Evolutionary conservation across 2,329 filamentous ascomycete species (phyloP).

Genomic region (Colletotrichum sidae): DNA sequence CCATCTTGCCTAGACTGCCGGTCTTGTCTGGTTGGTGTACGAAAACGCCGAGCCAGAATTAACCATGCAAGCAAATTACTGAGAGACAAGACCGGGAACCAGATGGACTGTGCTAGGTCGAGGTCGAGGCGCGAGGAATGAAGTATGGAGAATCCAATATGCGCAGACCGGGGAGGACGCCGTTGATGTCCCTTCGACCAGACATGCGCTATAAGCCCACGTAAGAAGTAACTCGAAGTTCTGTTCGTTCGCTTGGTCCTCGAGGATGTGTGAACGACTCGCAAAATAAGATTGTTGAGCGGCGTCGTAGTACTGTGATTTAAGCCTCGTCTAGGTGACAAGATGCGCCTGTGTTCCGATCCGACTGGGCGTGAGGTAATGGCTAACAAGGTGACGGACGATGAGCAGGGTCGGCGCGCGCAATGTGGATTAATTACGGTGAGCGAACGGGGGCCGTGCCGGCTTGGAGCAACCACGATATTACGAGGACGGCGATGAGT

Average conservation of each 20-base stretch:
- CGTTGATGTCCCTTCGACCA: conserved; percentile 10
- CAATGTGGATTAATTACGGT: conserved; percentile 14
- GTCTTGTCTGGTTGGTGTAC: neutral
- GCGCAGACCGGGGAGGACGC: conserved; percentile 15
- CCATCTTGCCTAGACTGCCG: conserved; percentile 26
- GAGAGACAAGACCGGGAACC: conserved; percentile 27
- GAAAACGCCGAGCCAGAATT: conserved; percentile 29
- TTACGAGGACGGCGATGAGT: neutral
- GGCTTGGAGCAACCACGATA: conserved; percentile 11
- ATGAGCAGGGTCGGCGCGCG: conserved; percentile 10
- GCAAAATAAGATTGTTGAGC: neutral
- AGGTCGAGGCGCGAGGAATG: conserved; percentile 23
- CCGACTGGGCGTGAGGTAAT: conserved; percentile 13
- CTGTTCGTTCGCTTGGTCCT: neutral
- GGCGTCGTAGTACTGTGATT: neutral
- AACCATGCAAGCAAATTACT: conserved; percentile 37
- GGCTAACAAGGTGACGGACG: neutral
- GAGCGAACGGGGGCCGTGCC: conserved; percentile 16
- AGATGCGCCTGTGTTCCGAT: conserved; percentile 10
- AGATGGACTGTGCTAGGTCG: neutral
- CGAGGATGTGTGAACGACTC: neutral
- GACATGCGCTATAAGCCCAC: too few species aligned
- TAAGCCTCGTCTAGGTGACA: neutral
- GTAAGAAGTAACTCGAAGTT: too few species aligned
- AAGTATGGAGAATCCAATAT: conserved; percentile 31